phyloP scores from a whole-genome alignment of 2,329 filamentous ascomycete species.

The Colletotrichum ledebouriae region DNA sequence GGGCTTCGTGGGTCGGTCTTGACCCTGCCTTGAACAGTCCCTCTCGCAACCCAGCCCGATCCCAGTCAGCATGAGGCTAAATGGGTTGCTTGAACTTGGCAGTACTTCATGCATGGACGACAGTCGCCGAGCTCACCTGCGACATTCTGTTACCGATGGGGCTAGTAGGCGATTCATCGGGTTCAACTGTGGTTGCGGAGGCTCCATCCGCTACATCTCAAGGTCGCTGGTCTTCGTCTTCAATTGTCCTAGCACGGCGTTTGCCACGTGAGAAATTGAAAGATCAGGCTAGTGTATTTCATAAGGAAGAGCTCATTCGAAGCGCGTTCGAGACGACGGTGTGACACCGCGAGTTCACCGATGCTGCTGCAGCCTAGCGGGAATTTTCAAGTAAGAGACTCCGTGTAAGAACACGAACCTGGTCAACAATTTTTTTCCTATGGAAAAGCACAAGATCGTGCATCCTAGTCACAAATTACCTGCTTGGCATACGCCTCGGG shows the following conservation, averaged over 20 bases:
- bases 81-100: not conserved
- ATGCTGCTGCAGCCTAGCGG: not conserved
- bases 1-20: not conserved
- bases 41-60: not conserved
- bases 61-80: not conserved
- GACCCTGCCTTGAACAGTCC: not conserved
- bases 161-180: not conserved
- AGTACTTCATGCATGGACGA: conserved; percentile 11
- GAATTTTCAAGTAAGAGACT: not conserved
- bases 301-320: not conserved
- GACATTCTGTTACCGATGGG: not conserved
- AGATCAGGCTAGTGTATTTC: not conserved
- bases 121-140: not conserved
- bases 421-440: too few species aligned
- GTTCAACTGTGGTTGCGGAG: not conserved
- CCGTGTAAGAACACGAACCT: too few species aligned
- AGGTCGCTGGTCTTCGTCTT: not conserved
- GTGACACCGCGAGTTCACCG: not conserved
- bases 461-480: not conserved
- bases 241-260: not conserved
- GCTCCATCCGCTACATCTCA: not conserved
- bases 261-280: not conserved
- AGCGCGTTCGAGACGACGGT: conserved; percentile 6
- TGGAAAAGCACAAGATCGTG: not conserved
- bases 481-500: not conserved